These are phyloP conservation scores for Biscogniauxia sp. DNA, from an alignment of 2,329 filamentous ascomycete species.

Conservation along the genomic window DNA sequence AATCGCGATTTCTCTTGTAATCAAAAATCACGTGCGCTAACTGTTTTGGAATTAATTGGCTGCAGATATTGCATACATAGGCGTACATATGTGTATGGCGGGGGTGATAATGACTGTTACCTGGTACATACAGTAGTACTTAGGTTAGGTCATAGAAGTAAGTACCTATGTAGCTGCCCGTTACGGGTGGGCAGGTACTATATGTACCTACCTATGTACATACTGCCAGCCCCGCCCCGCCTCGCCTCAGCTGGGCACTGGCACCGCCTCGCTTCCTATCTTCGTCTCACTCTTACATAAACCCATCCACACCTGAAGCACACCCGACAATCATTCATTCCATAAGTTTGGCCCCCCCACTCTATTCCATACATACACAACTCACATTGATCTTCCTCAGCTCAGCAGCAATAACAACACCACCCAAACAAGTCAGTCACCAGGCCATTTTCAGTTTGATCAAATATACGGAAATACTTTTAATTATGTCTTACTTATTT, in stretches of 20 bases:
- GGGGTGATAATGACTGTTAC: too few relatives aligned
- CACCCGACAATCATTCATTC: too few relatives aligned
- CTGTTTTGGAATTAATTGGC: background rate
- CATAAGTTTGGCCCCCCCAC: too few relatives aligned
- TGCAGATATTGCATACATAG: background rate
- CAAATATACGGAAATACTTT: background rate
- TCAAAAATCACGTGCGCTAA: constrained; percentile 15
- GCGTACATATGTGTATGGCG: constrained; percentile 13
- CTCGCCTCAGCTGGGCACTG: background rate
- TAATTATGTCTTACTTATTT: background rate
- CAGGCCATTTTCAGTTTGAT: background rate
- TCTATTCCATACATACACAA: background rate
- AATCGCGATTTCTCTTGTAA: constrained; percentile 23
- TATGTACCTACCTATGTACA: too few relatives aligned
- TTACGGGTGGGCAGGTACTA: too few relatives aligned
- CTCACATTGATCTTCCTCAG: background rate
- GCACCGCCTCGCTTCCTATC: background rate
- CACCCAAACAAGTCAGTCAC: background rate
- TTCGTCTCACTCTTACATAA: background rate
- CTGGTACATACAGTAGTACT: too few relatives aligned
- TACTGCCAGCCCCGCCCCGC: constrained; percentile 1
- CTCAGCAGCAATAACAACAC: background rate
- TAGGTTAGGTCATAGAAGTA: too few relatives aligned
- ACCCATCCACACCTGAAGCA: too few relatives aligned
- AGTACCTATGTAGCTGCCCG: too few relatives aligned